phyloP scores from a whole-genome alignment of 2,329 filamentous ascomycete species.

The Aureobasidium lini region DNA sequence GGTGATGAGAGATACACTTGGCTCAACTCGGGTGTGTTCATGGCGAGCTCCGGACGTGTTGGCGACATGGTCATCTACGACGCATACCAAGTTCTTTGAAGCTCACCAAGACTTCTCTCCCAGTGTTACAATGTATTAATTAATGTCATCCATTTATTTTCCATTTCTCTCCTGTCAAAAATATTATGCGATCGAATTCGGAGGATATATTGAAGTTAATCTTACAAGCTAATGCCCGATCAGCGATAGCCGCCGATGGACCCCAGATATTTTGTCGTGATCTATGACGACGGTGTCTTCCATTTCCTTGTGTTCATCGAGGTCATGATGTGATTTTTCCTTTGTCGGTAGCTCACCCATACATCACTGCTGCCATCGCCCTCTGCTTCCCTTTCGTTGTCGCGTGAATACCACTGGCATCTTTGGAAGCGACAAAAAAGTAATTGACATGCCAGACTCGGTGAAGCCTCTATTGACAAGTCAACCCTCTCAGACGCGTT shows the following conservation, averaged over 20 bases:
- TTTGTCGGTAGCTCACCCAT: neutral
- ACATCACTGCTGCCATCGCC: neutral
- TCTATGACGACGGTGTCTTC: slow-evolving; percentile 10
- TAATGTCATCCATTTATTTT: neutral
- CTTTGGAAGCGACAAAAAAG: neutral
- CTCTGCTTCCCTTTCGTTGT: neutral
- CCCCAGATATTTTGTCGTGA: neutral
- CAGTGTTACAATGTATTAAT: slow-evolving; percentile 13
- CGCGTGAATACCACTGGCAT: neutral
- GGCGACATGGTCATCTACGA: slow-evolving; percentile 22
- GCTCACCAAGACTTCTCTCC: neutral
- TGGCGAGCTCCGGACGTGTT: slow-evolving; percentile 19
- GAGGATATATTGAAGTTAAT: slow-evolving; percentile 2
- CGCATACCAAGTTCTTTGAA: slow-evolving; percentile 20
- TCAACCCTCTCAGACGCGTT: slow-evolving; percentile 26
- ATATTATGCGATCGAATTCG: neutral
- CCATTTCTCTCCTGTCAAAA: neutral
- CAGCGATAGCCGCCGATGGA: neutral
- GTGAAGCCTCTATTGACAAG: slow-evolving; percentile 15
- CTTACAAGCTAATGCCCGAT: neutral
- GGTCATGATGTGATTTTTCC: slow-evolving; percentile 3
- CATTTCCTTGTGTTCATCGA: neutral
- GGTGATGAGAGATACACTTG: slow-evolving; percentile 24
- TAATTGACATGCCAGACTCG: slow-evolving; percentile 11
- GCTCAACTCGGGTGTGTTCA: slow-evolving; percentile 22